phyloP scores from a whole-genome alignment of 2,329 filamentous ascomycete genomes.

The Penicillium sp. region DNA sequence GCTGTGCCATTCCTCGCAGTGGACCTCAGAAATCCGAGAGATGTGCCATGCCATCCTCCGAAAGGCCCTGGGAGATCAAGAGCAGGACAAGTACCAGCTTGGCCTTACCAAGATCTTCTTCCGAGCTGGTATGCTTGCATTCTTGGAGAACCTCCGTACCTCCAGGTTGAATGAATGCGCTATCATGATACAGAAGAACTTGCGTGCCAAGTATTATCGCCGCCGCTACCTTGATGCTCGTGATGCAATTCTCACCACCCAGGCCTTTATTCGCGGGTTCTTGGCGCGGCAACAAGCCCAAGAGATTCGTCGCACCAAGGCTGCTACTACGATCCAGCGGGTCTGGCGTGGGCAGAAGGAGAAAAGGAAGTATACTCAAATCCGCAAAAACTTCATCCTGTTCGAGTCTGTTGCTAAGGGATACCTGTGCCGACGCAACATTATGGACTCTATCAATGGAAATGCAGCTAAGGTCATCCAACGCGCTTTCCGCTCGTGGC shows the following conservation, averaged over 20 bases:
- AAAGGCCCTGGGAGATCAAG: slow-evolving; percentile 79
- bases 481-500: slow-evolving; percentile 79
- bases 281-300: slow-evolving; percentile 75
- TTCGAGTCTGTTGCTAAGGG: slow-evolving; percentile 91
- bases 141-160: slow-evolving; percentile 90
- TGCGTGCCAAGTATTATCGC: slow-evolving; percentile 92
- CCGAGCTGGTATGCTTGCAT: slow-evolving; percentile 97
- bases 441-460: slow-evolving; percentile 89
- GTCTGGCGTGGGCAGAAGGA: slow-evolving; percentile 93
- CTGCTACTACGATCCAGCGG: slow-evolving; percentile 90
- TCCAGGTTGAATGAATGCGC: slow-evolving; percentile 88
- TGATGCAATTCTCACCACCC: slow-evolving; percentile 74
- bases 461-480: slow-evolving; percentile 91
- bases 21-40: slow-evolving; percentile 89
- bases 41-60: slow-evolving; percentile 92
- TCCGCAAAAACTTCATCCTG: slow-evolving; percentile 79
- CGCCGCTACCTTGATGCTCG: slow-evolving; percentile 86
- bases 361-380: slow-evolving; percentile 72
- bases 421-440: slow-evolving; percentile 83
- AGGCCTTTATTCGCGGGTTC: slow-evolving; percentile 74
- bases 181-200: slow-evolving; percentile 98
- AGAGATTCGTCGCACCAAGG: slow-evolving; percentile 77
- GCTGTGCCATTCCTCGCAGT: slow-evolving; percentile 82
- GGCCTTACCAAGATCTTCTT: slow-evolving; percentile 99
- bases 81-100: slow-evolving; percentile 91